phyloP scores from a whole-genome alignment of 2,329 filamentous ascomycete species.

The Verticillium nubilum region DNA sequence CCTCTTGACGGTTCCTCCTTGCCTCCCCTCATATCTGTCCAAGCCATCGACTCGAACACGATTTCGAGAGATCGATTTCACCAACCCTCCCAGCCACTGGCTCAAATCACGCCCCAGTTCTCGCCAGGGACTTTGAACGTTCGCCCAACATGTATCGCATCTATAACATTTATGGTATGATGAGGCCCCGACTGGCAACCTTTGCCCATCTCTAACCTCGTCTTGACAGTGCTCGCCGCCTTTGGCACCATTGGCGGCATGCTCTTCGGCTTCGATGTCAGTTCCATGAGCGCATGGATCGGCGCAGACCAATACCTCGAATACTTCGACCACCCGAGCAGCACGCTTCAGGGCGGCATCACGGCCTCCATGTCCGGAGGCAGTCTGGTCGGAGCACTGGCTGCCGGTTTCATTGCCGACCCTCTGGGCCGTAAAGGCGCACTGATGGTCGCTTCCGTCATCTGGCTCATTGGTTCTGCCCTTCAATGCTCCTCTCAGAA shows the following conservation, averaged over 20 bases:
- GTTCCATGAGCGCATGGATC: constrained; percentile 53
- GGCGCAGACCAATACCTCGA: constrained; percentile 44
- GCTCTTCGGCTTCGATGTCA: constrained; percentile 52
- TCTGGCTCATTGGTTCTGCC: constrained; percentile 53
- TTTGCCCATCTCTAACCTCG: background rate
- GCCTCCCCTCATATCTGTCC: no score
- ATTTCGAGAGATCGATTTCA: background rate
- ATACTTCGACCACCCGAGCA: constrained; percentile 43
- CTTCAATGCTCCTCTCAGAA: constrained; percentile 55
- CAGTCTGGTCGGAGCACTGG: constrained; percentile 42
- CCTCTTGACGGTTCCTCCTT: no score
- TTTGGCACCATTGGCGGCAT: constrained; percentile 35
- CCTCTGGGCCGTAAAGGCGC: constrained; percentile 38
- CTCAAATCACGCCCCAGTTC: background rate
- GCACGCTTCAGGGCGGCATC: constrained; percentile 44
- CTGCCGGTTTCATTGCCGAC: constrained; percentile 44
- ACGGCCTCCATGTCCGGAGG: constrained; percentile 46
- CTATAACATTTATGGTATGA: constrained; percentile 30
- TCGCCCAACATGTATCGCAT: constrained; percentile 25
- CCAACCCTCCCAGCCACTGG: background rate
- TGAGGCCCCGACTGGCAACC: background rate
- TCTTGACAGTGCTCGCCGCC: constrained; percentile 24
- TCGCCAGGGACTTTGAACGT: background rate
- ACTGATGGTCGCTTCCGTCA: constrained; percentile 38
- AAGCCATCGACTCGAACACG: no score